Base-by-base conservation (phyloP, 2,329 filamentous ascomycete genomes). In the Venturia oleaginea region DNA sequence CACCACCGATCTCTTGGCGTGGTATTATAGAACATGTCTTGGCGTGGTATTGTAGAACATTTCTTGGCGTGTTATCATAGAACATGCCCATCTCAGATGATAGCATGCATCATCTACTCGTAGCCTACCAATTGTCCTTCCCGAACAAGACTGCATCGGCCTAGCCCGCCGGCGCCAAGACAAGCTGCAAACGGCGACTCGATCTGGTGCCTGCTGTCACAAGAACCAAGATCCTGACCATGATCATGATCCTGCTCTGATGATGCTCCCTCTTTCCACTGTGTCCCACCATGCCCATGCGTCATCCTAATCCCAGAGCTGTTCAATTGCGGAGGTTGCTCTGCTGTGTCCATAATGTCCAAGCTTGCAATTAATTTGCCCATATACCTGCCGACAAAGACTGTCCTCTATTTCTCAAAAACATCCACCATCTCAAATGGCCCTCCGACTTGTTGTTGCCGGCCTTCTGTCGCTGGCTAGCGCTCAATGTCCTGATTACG, bases 401-500 rank as follows among this genome's bases (percentile, higher is more conserved):
- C 37, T 38, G 15, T 3, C n/a, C 40, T 13, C 40, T 43, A 17
- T 38, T 38, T 38, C 11, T 38, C 46, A 22, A 22, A 24, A 51
- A 51, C 46, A 51, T 30, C 22, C 4, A 10, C n/a, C 7, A 7
- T 22, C 8, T 24, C 13, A 1, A 37, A 6, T 10, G 1, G 8
- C 15, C n/a, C 7, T 46, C 19, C n/a, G 8, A 46, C 1, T 10
- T 34, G 51, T 37, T 19, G 4, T 34, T 11, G 10, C 19, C 22
- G 30, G 51, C 51, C 8, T n/a, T 15, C 11, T 42, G 59, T 27
- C 22, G 11, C 24, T 62, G 37, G 24, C 24, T n/a, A 17, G n/a
- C 34, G 62, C 62, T 15, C 62, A 64, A 17, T 64, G 63, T 61
- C 63, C 63, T 11, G 55, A 64, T 55, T 64, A 64, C 55, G 13